Evolutionary conservation across 2,329 filamentous ascomycete species (phyloP).

Genomic region (Aspergillus felis): DNA sequence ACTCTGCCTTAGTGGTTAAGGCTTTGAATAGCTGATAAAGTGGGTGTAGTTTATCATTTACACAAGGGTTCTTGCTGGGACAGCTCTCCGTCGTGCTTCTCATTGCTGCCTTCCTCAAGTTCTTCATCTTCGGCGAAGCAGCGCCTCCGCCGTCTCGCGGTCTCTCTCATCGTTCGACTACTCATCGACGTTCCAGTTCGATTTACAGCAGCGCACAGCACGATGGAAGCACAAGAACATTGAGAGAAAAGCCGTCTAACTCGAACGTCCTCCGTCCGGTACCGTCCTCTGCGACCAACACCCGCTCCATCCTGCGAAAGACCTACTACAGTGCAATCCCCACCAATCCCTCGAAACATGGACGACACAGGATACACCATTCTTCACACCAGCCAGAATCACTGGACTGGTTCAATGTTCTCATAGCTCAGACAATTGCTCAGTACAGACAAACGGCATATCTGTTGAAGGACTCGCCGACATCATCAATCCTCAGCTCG

Average conservation of each 20-base stretch:
- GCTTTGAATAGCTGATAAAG: conserved; percentile 3
- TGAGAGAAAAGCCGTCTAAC: conserved; percentile 47
- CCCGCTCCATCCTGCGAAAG: conserved; percentile 75
- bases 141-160: conserved; percentile 79
- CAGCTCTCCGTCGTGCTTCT: conserved; percentile 89
- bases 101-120: conserved; percentile 94
- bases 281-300: conserved; percentile 79
- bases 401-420: conserved; percentile 97
- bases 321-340: conserved; percentile 79
- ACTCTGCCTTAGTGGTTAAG: background rate
- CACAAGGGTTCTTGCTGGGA: conserved; percentile 86
- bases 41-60: conserved; percentile 71
- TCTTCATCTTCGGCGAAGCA: conserved; percentile 98
- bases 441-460: conserved; percentile 92
- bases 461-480: conserved; percentile 64
- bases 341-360: conserved; percentile 39
- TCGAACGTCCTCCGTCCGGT: conserved; percentile 70
- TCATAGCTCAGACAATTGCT: conserved; percentile 93
- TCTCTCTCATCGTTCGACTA: conserved; percentile 68
- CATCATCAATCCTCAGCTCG: conserved; percentile 68
- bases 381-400: conserved; percentile 93
- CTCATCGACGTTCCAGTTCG: conserved; percentile 71
- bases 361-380: conserved; percentile 40
- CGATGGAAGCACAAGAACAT: conserved; percentile 42
- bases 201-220: conserved; percentile 43